Evolutionary conservation across 2,329 filamentous ascomycete genomes (phyloP).

Genomic region (Aspergillus aculeatus): DNA sequence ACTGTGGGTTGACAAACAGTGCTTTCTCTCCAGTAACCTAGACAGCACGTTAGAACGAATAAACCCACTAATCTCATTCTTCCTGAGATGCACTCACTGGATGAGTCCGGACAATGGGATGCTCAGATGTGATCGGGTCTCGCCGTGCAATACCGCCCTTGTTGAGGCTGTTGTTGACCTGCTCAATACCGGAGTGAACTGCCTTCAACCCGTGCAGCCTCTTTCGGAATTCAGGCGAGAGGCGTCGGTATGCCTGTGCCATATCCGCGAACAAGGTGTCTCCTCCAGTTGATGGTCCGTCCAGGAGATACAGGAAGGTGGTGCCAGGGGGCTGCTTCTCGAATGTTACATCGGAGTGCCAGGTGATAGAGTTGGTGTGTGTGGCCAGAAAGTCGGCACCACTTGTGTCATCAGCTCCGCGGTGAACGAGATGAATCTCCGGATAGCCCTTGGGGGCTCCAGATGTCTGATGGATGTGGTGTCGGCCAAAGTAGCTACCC

Average conservation of each 20-base stretch:
- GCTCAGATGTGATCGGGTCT: constrained; percentile 70
- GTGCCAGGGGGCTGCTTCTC: constrained; percentile 86
- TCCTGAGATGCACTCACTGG: constrained; percentile 48
- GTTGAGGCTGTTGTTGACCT: constrained; percentile 67
- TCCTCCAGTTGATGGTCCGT: constrained; percentile 74
- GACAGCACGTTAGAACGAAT: neutral
- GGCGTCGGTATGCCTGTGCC: constrained; percentile 74
- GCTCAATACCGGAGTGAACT: constrained; percentile 78
- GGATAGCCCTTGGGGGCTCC: constrained; percentile 72
- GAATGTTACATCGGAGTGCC: constrained; percentile 88
- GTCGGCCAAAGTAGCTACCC: constrained; percentile 74
- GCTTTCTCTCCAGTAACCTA: constrained; percentile 74
- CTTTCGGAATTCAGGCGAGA: constrained; percentile 76
- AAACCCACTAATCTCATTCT: neutral
- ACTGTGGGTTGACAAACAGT: constrained; percentile 79
- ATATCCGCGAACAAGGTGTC: constrained; percentile 82
- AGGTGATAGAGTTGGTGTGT: constrained; percentile 77
- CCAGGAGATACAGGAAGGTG: constrained; percentile 85
- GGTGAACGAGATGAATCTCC: constrained; percentile 75
- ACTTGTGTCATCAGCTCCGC: constrained; percentile 63
- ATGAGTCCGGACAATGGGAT: constrained; percentile 79
- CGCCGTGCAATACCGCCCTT: constrained; percentile 70
- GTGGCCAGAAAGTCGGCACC: constrained; percentile 63
- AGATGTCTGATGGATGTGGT: constrained; percentile 78
- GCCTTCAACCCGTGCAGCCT: constrained; percentile 77